A percentile compares a stretch with the other conserved stretches of the same genome.
phyloP scores from a whole-genome alignment of 257 asterid genomes.

The Sherardia arvensis region DNA sequence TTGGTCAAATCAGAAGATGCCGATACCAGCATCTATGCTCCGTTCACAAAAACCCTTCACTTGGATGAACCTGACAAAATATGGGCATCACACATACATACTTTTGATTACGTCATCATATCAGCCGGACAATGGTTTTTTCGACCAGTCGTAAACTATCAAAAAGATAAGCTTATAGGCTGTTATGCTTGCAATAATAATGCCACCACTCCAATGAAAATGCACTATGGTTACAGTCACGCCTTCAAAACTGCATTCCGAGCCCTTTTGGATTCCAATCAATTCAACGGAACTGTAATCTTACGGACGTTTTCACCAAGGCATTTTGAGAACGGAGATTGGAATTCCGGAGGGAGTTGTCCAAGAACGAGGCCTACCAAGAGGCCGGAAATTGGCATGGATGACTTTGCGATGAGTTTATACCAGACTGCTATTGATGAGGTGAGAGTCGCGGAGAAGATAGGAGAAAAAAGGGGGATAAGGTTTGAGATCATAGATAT shows the following conservation, averaged over 20 bases:
- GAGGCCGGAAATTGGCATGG: conserved; percentile 30
- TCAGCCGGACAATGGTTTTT: conserved; percentile 62
- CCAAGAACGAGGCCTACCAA: conserved; percentile 37
- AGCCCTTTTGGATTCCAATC: conserved; percentile 10
- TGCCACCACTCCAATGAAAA: conserved; percentile 11
- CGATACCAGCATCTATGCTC: conserved; percentile 23
- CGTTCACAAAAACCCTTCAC: conserved; percentile 34
- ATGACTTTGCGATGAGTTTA: conserved; percentile 34
- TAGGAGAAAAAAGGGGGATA: conserved; percentile 39
- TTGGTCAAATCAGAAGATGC: conserved; percentile 32
- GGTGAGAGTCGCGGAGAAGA: conserved; percentile 42
- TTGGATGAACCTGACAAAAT: conserved; percentile 46
- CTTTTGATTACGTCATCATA: conserved; percentile 42
- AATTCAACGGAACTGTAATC: conserved; percentile 8
- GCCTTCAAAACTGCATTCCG: conserved; percentile 20
- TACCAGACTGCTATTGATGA: conserved; percentile 60
- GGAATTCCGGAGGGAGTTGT: conserved; percentile 84
- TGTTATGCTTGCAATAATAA: conserved; percentile 10
- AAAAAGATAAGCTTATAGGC: conserved; percentile 16
- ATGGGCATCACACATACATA: conserved; percentile 43
- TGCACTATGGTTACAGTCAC: conserved; percentile 20
- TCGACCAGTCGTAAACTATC: conserved; percentile 16
- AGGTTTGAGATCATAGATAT: conserved; percentile 27
- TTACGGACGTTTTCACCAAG: conserved; percentile 43
- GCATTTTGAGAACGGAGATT: conserved; percentile 68